phyloP scores from a whole-genome alignment of 768 basidiomycete species.

The Holtermannia corniformis region DNA sequence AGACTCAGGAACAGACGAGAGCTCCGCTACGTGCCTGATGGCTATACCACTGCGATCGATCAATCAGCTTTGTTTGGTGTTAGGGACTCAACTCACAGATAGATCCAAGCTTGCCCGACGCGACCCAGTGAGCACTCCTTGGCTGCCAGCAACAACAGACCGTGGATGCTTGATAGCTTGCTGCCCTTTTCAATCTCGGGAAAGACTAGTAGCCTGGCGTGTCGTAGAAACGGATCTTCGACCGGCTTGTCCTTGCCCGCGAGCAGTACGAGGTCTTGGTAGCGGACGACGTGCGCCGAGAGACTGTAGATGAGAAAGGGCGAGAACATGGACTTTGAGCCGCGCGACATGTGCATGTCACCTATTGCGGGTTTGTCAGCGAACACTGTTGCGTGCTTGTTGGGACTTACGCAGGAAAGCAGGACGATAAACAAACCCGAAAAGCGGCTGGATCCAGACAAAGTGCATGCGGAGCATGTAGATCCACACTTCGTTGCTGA shows the following conservation, averaged over 20 bases:
- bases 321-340: neutral
- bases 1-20: too few species aligned
- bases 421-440: constrained; percentile 1
- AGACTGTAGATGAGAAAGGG: neutral
- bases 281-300: neutral
- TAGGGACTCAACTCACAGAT: neutral
- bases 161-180: neutral
- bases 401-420: neutral
- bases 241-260: neutral
- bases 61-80: too few species aligned
- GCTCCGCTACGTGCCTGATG: too few species aligned
- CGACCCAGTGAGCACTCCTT: constrained; percentile 1
- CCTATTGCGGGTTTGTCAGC: neutral
- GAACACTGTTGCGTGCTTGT: neutral
- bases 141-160: neutral
- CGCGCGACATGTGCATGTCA: neutral
- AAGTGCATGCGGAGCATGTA: neutral
- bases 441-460: constrained; percentile 1
- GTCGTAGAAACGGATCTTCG: neutral
- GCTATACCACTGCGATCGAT: neutral
- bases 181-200: constrained; percentile 1
- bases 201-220: neutral
- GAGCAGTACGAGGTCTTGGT: neutral
- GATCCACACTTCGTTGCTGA: neutral
- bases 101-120: neutral